Conservation (phyloP, 108 stramenopile genomes). For the Fragilaria crotonensis region DNA sequence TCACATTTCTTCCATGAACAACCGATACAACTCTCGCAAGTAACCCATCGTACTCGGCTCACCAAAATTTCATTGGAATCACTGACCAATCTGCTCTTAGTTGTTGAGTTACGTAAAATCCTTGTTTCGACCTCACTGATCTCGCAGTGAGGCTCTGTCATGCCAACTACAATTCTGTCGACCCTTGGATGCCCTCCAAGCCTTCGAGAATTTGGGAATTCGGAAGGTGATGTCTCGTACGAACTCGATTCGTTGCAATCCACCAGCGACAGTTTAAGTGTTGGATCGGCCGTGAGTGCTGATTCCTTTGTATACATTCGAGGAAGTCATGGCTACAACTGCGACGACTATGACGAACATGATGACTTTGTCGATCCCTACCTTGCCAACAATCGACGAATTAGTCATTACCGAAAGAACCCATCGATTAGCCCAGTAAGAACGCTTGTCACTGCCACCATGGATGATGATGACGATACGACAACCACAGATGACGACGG, state of each 20-base stretch:
- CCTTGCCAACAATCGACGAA: not conserved
- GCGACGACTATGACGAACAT: not conserved
- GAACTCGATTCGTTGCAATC: not conserved
- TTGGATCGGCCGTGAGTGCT: not conserved
- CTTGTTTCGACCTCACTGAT: not conserved
- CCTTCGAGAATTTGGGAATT: not conserved
- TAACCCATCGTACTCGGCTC: too few species aligned
- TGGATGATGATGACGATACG: not conserved
- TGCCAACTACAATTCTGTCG: not conserved
- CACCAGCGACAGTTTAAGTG: not conserved
- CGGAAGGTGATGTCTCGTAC: not conserved
- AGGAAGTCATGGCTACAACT: not conserved
- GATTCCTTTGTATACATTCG: not conserved
- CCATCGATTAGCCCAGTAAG: not conserved
- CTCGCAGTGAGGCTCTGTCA: not conserved
- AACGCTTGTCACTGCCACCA: not conserved
- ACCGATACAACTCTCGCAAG: too few species aligned
- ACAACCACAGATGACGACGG: not conserved
- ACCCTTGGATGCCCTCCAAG: not conserved
- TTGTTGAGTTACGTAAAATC: not conserved
- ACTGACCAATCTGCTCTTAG: not conserved
- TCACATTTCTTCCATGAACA: too few species aligned
- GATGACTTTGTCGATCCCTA: not conserved
- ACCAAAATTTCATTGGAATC: not conserved
- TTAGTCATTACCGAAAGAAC: not conserved